phyloP scores from a whole-genome alignment of 768 basidiomycete species.

The Russula vinacea region DNA sequence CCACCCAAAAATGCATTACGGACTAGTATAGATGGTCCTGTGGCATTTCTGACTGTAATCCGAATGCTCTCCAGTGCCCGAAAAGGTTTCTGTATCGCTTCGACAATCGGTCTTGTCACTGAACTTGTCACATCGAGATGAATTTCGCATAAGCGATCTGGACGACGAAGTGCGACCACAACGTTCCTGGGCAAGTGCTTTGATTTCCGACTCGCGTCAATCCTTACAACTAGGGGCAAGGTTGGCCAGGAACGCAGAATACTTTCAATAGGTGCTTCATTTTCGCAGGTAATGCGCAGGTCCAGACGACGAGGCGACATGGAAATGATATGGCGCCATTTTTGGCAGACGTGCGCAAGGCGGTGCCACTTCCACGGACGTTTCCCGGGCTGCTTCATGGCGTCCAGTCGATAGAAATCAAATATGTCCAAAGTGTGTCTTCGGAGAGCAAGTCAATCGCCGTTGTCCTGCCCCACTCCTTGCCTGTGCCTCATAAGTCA shows the following conservation, averaged over 20 bases:
- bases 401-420: neutral
- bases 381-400: neutral
- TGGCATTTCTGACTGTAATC: slow-evolving; percentile 37
- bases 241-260: slow-evolving; percentile 3
- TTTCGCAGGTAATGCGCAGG: neutral
- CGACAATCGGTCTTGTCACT: slow-evolving; percentile 28
- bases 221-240: neutral
- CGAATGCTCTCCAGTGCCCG: slow-evolving; percentile 8
- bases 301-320: slow-evolving; percentile 8
- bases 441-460: neutral
- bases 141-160: neutral
- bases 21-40: slow-evolving; percentile 33
- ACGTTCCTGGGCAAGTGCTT: neutral
- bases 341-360: slow-evolving; percentile 9
- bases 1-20: neutral
- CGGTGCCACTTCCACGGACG: slow-evolving; percentile 12
- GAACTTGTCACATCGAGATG: neutral
- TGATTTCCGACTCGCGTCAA: neutral
- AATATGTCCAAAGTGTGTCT: neutral
- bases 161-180: neutral
- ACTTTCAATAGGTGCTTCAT: neutral
- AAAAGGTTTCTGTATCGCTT: slow-evolving; percentile 34
- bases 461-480: neutral
- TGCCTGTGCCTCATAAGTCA: neutral
- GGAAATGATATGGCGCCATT: neutral